These are phyloP conservation scores for Exophiala bonariae DNA, from an alignment of 2,329 filamentous ascomycete genomes.

Conservation along the genomic window DNA sequence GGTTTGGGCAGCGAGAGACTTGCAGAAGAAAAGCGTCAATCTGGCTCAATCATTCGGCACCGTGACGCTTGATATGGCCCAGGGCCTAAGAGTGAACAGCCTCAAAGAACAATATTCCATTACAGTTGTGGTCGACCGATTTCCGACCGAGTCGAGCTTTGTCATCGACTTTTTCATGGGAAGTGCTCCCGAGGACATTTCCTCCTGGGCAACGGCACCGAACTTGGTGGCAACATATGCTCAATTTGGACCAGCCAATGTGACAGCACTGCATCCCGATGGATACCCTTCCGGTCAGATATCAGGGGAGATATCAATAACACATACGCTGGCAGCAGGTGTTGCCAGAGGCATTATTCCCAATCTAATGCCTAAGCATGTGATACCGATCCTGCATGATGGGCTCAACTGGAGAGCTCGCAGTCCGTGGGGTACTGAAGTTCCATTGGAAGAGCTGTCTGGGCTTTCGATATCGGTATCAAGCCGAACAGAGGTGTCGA, in stretches of 20 bases:
- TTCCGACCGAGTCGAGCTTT: conserved; percentile 62
- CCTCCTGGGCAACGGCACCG: conserved; percentile 52
- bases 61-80: conserved; percentile 21
- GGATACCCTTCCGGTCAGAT: conserved; percentile 15
- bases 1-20: conserved; percentile 7
- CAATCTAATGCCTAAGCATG: conserved; percentile 17
- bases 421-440: conserved; percentile 15
- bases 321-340: conserved; percentile 23
- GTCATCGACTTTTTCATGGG: conserved; percentile 70
- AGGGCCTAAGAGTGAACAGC: conserved; percentile 31
- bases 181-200: conserved; percentile 44
- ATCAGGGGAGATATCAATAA: conserved; percentile 25
- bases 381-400: conserved; percentile 24
- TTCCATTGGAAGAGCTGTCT: conserved; percentile 14
- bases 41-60: conserved; percentile 37
- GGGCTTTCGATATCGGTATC: conserved; percentile 24
- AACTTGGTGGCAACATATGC: conserved; percentile 65
- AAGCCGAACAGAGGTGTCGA: conserved; percentile 19
- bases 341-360: conserved; percentile 21
- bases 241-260: conserved; percentile 43
- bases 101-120: conserved; percentile 60
- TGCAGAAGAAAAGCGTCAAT: conserved; percentile 31
- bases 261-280: conserved; percentile 15
- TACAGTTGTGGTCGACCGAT: conserved; percentile 58
- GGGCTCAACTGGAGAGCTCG: conserved; percentile 21